Base-by-base conservation (phyloP, 2,329 filamentous ascomycete genomes). In the Chaetomium globosum region DNA sequence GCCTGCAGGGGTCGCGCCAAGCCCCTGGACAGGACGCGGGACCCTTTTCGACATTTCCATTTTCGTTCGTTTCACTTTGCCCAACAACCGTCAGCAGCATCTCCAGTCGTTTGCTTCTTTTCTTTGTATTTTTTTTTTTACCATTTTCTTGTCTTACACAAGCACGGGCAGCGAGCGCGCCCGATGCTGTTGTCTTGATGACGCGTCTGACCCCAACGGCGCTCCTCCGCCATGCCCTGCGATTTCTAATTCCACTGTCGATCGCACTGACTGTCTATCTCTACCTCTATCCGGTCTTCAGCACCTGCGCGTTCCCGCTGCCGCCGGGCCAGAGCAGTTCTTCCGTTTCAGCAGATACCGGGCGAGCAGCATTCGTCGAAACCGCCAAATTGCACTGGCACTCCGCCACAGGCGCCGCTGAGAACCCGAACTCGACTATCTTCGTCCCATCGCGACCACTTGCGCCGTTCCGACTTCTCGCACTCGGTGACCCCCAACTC, bases 401-500 rank as follows among this genome's bases (percentile, higher is more conserved):
- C 63, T 69, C 28, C 7, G 7, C 69, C 7, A 65, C 71, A 1
- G 43, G 71, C 28, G 68, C 64, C 67, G 49, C 73, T 68, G 30
- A 39, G 13, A 39, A 39, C 12, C 12, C 71, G 69, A 21, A 74
- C 73, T 59, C 72, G 33, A 58, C 65, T 52, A 43, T 61, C 8
- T 36, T 56, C 10, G 55, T 55, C 66, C 70, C 68, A 53, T 68
- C 70, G 71, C 72, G 65, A 53, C 73, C 68, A 62, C 69, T 75
- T 36, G 91, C 92, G 3, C 92, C 93, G 0, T 97, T 98, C 74
- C 86, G 94, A 65, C 86, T 98, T 3, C 88, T 98, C 16, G 88
- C 93, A 1, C 85, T 98, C 26, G 94, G 91, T 67, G 94, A 98
- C 76, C 94, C 94, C 5, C 94, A 98, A 76, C 85, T 98, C 61